phyloP scores from a whole-genome alignment of 164 flowering plant genomes.

The Macadamia tetraphylla region DNA sequence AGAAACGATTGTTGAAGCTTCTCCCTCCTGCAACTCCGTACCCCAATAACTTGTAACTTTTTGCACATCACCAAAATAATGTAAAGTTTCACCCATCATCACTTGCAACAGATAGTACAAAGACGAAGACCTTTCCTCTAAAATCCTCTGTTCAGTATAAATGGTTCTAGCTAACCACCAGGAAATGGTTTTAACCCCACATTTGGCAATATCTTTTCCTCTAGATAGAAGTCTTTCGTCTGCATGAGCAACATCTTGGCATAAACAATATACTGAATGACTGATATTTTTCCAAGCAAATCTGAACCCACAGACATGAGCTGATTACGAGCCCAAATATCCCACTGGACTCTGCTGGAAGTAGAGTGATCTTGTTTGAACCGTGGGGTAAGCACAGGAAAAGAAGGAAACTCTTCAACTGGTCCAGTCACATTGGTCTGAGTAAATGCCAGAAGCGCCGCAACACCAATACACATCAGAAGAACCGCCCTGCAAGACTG shows the following conservation, averaged over 20 bases:
- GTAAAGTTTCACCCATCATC: slow-evolving; percentile 28
- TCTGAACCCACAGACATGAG: slow-evolving; percentile 74
- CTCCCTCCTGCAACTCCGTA: slow-evolving; percentile 32
- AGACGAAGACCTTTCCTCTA: slow-evolving; percentile 54
- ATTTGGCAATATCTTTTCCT: slow-evolving; percentile 16
- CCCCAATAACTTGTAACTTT: slow-evolving; percentile 61
- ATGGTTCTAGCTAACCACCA: slow-evolving; percentile 58
- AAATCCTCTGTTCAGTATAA: slow-evolving; percentile 42
- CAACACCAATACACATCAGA: slow-evolving; percentile 53
- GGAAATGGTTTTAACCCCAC: slow-evolving; percentile 46
- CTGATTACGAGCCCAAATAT: slow-evolving; percentile 69
- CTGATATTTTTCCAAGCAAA: slow-evolving; percentile 58
- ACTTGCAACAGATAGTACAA: slow-evolving; percentile 62
- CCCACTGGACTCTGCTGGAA: slow-evolving; percentile 46
- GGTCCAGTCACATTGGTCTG: slow-evolving; percentile 83
- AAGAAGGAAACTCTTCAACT: slow-evolving; percentile 25
- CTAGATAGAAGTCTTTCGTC: slow-evolving; percentile 48
- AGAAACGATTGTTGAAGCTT: slow-evolving; percentile 43
- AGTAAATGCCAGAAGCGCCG: slow-evolving; percentile 64
- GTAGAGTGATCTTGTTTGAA: slow-evolving; percentile 14
- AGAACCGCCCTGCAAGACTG: slow-evolving; percentile 33
- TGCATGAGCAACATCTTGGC: slow-evolving; percentile 68
- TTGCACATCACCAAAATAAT: slow-evolving; percentile 52
- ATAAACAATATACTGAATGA: slow-evolving; percentile 71
- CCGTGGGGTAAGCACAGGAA: slow-evolving; percentile 33